Evolutionary conservation across 1,284 basidiomycete genomes (phyloP).

Genomic region (Ganoderma lucidum): DNA sequence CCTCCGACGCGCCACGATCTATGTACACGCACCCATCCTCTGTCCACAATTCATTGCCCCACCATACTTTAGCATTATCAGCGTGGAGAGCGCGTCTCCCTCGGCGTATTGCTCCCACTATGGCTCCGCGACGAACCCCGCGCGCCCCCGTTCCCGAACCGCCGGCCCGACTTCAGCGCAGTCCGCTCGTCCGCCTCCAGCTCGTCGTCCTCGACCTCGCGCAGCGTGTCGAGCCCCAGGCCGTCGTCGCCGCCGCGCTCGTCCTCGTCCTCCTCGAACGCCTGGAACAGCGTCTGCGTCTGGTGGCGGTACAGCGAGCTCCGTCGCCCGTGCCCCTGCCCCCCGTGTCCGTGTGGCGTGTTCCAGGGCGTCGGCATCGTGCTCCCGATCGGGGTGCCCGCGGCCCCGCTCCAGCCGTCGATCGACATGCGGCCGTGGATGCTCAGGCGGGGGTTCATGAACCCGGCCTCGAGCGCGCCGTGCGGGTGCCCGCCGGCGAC

Average conservation of each 20-base stretch:
- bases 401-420: slow-evolving; percentile 71
- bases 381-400: slow-evolving; percentile 45
- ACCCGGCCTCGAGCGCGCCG: slow-evolving; percentile 71
- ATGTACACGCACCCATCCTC: slow-evolving; percentile 1
- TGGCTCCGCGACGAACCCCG: slow-evolving; percentile 27
- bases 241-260: slow-evolving; percentile 39
- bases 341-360: slow-evolving; percentile 27
- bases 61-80: neutral
- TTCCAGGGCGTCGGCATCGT: slow-evolving; percentile 36
- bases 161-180: slow-evolving; percentile 40
- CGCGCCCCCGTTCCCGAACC: slow-evolving; percentile 16
- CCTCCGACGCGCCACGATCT: neutral
- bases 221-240: slow-evolving; percentile 42
- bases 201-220: slow-evolving; percentile 46
- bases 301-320: slow-evolving; percentile 69
- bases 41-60: neutral
- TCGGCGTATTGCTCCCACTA: slow-evolving; percentile 39
- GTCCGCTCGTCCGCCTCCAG: slow-evolving; percentile 47
- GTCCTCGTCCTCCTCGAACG: slow-evolving; percentile 58
- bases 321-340: slow-evolving; percentile 52
- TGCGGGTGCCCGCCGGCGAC: slow-evolving; percentile 55
- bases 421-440: slow-evolving; percentile 74
- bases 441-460: slow-evolving; percentile 80
- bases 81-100: slow-evolving; percentile 27
- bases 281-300: slow-evolving; percentile 65